Evolutionary conservation across 2,329 filamentous ascomycete species (phyloP), one percentile per base, ranked within the genome.

Genomic region (Botrytis pseudocinerea): DNA sequence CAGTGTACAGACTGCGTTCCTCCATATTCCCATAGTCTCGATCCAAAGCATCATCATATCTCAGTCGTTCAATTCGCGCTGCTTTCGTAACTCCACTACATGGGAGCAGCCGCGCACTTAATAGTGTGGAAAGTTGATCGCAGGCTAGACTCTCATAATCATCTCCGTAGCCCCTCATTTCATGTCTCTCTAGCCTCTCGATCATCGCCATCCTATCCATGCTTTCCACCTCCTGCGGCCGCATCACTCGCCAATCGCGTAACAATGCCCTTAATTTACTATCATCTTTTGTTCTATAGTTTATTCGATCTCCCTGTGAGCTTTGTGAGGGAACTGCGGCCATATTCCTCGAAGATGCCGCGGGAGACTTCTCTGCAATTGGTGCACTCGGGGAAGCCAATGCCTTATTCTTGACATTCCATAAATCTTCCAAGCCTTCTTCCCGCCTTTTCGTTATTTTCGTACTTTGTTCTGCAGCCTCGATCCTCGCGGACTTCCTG

Each of bases 401-500:
- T 57, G n/a, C 51, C 38, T 35, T 42, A 42, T 69, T 54, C 51
- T 69, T 32, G 25, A 60, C 51, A 14, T 10, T 46, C 42, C n/a
- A 28, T 7, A 42, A 5, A 48, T 32, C 32, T 22, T 65, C 35
- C 28, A 35, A 2, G 35, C 28, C 28, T 35, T 35, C 12, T 51
- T 48, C 28, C 9, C 12, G 10, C 12, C 40, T 12, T 18, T 35
- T 20, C 28, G 1, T 12, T 9, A 35, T 18, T 9, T 51, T 65
- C 12, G 44, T 22, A 51, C 40, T 14, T 12, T 25, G 20, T 16
- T 48, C 28, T 8, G 44, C 10, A 25, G 35, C 48, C 38, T 59
- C 66, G 22, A 69, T 69, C 48, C 54, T 59, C 20, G 66, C 66
- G 32, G 48, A 69, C 9, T 59, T 69, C 35, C 66, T 59, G 2